Base-by-base conservation (phyloP, 768 basidiomycete species). In the Hygrophoropsis aurantiaca region DNA sequence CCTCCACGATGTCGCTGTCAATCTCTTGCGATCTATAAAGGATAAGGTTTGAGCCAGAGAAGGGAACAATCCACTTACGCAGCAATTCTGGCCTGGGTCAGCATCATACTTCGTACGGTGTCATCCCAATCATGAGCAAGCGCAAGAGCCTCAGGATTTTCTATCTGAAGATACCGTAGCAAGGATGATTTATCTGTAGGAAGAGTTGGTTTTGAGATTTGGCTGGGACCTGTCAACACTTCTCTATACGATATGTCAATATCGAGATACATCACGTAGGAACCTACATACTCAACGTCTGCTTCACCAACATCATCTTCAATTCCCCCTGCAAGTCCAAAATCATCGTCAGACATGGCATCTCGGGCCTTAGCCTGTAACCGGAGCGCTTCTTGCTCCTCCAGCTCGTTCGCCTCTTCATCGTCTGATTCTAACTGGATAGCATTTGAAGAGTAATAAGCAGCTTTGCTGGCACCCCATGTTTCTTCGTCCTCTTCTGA, bases 361-460 rank as follows among this genome's bases (percentile, higher is more conserved):
- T 90, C 85, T 25, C 86, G 75, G 19, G 79, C 73, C 68, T 90
- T 93, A 30, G 69, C 65, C 64, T 95, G 94, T 37, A 95, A 67
- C 47, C 90, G 74, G 55, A 69, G 82, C 6, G 88, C 90, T 64
- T 97, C 94, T 60, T 87, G 83, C 62, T 91, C 90, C 59, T 97
- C 93, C 41, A 95, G 69, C 54, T 88, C 86, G 58, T 89, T 80
- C 26, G 83, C 88, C 64, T 95, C 94, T 57, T 95, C 94, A 53
- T 94, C 87, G 55, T 90, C 89, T 30, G 85, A 86, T 43, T 90
- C 90, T 30, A 91, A 70, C 45, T 88, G 71, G 27, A 75, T 85
- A 25, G 88, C 90, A 62, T 91, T 92, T 4, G 87, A 89, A 3
- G 90, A 81, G 61, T 95, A 95, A 67, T 94, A 97, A 4, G 81